Evolutionary conservation across 176 grass and related monocot genomes (phyloP).

Genomic region (Cenchrus americanus): DNA sequence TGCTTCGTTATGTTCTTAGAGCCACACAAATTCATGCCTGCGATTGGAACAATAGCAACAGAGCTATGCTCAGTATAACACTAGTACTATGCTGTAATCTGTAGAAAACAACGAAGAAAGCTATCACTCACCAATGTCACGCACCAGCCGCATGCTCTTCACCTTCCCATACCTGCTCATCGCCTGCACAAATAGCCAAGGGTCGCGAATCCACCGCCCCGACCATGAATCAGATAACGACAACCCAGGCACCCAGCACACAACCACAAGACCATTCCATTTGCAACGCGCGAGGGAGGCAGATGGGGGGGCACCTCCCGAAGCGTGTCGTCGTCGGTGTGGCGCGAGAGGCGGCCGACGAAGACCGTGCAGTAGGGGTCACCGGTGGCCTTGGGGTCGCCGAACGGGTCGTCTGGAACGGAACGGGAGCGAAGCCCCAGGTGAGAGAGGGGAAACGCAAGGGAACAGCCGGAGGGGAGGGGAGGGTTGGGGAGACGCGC

Average conservation of each 20-base stretch:
- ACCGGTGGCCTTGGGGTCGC: conserved; percentile 75
- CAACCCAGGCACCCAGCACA: background rate
- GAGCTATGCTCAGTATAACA: background rate
- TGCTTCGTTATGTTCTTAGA: background rate
- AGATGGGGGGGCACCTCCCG: conserved; percentile 46
- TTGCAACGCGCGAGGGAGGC: background rate
- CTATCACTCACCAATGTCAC: conserved; percentile 69
- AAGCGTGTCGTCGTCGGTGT: conserved; percentile 75
- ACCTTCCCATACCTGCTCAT: conserved; percentile 92
- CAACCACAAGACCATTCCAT: background rate
- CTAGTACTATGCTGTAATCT: background rate
- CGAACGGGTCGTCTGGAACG: conserved; percentile 81
- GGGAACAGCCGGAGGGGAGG: background rate
- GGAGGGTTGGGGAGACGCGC: background rate
- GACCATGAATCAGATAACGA: conserved; percentile 22
- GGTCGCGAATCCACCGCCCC: conserved; percentile 5
- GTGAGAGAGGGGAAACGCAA: background rate
- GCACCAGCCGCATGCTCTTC: conserved; percentile 76
- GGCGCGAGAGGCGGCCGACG: conserved; percentile 68
- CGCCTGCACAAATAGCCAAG: conserved; percentile 50
- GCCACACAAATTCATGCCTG: background rate
- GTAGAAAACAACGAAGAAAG: conserved; percentile 2
- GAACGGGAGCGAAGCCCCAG: background rate
- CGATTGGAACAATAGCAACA: background rate
- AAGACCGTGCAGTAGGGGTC: conserved; percentile 91